Evolutionary conservation across 106 monocot species (phyloP), one percentile per base, ranked within the genome.

Genomic region (Dendrobium officinale): DNA sequence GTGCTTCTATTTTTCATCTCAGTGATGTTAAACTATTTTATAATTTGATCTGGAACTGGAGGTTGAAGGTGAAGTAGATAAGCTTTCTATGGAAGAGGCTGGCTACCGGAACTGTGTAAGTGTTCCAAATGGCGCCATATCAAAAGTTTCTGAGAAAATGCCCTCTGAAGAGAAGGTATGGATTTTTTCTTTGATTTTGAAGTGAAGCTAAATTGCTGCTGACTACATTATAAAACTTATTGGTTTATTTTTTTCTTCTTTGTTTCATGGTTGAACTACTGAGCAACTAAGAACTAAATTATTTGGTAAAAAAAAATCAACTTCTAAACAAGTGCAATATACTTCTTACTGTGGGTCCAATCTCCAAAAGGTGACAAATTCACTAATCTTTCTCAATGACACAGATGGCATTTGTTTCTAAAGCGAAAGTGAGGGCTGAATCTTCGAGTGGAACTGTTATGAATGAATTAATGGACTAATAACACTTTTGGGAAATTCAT

Each of bases 11-110:
- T 76, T 42, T 76, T 48, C 27, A 79, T 79, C 29, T 45, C n/a
- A 56, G 24, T 67, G 11, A 59, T 1, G 26, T 26, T 4, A 31
- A 80, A 61, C 80, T 42, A 45, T 68, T 73, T 76, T 77, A 40
- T 51, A n/a, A 6, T 77, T 73, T 68, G 40, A 70, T 4, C 4
- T 68, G 26, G 9, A 19, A 45, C 54, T 75, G 9, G 43, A 93
- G 93, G 93, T 93, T 81, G 93, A 93, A 74, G 93, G 93, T 79
- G 93, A 93, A 78, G 85, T 93, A 24, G 93, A 93, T 87, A 93
- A 93, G 78, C 90, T 93, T 51, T 86, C 93, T 4, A 80, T 93
- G 86, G 93, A 93, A 77, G 93, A 93, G 47, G 93, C 93, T 77
- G 90, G 93, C 47, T 93, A 78, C 55, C 77, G 73, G 41, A 93